Conservation (phyloP, 169 alveolate species). For the Cryptosporidium sp. region DNA sequence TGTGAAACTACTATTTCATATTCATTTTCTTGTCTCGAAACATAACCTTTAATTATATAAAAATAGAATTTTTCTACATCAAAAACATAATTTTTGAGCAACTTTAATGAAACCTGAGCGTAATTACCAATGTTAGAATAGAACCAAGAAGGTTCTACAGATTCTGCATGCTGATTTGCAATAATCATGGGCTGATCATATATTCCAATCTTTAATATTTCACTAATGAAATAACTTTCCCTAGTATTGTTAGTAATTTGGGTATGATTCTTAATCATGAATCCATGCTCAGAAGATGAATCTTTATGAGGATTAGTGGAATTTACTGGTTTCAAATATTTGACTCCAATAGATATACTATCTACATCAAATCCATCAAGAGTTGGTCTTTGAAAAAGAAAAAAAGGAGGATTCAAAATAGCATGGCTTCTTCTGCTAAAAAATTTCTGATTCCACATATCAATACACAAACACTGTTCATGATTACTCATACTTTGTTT, state of each 20-base stretch:
- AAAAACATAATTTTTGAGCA: conserved; percentile 45
- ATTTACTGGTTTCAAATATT: conserved; percentile 27
- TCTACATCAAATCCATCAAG: conserved; percentile 16
- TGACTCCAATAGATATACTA: conserved; percentile 49
- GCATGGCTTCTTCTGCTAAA: neutral
- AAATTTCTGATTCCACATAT: conserved; percentile 67
- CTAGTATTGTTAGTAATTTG: neutral
- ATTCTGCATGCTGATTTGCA: conserved; percentile 41
- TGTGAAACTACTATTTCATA: conserved; percentile 69
- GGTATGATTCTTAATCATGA: neutral
- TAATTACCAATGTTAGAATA: conserved; percentile 60
- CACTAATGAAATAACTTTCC: conserved; percentile 13
- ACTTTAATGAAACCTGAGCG: conserved; percentile 53
- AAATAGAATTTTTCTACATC: conserved; percentile 73
- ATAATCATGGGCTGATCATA: conserved; percentile 66
- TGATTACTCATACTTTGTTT: neutral
- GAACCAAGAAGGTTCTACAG: conserved; percentile 71
- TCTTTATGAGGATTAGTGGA: neutral
- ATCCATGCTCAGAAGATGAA: neutral
- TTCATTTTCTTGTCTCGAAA: conserved; percentile 70
- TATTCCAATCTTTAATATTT: conserved; percentile 59
- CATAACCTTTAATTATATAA: conserved; percentile 58
- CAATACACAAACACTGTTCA: conserved; percentile 72
- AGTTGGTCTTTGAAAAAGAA: conserved; percentile 43
- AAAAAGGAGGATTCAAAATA: conserved; percentile 34